phyloP scores from a whole-genome alignment of 139 green algal species.

The Chlorella sp. region DNA sequence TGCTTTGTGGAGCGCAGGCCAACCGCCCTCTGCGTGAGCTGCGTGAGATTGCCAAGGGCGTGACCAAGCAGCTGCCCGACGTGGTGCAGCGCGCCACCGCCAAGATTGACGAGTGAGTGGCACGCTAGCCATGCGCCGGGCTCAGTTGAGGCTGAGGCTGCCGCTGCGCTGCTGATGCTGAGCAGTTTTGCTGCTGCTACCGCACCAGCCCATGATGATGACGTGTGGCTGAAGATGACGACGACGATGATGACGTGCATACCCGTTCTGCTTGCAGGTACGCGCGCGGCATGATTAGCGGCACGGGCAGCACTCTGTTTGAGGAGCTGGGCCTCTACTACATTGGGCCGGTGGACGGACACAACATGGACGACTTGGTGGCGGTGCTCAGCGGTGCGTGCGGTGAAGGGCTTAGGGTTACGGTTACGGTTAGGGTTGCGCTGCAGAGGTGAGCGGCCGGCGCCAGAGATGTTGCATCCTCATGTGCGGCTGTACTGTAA shows the following conservation, averaged over 20 bases:
- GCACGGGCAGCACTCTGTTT: slow-evolving; percentile 91
- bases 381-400: slow-evolving; percentile 62
- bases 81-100: slow-evolving; percentile 80
- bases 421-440: background rate
- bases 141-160: no score
- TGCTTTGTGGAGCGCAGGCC: no score
- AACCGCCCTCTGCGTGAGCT: slow-evolving; percentile 92
- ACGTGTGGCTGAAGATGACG: no score
- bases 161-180: no score
- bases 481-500: no score
- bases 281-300: slow-evolving; percentile 96
- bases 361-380: slow-evolving; percentile 91
- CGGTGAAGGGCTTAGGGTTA: background rate
- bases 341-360: slow-evolving; percentile 96
- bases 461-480: no score
- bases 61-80: slow-evolving; percentile 95
- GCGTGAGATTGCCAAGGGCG: slow-evolving; percentile 90
- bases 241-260: no score
- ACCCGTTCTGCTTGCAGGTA: slow-evolving; percentile 71
- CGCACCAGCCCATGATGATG: no score
- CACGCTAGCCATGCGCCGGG: background rate
- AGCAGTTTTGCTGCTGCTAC: no score
- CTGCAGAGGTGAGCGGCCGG: no score
- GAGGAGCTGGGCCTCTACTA: slow-evolving; percentile 99
- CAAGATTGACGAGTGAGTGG: slow-evolving; percentile 91